phyloP scores from a whole-genome alignment of 2,329 filamentous ascomycete genomes.

The Exophiala aquamarina region DNA sequence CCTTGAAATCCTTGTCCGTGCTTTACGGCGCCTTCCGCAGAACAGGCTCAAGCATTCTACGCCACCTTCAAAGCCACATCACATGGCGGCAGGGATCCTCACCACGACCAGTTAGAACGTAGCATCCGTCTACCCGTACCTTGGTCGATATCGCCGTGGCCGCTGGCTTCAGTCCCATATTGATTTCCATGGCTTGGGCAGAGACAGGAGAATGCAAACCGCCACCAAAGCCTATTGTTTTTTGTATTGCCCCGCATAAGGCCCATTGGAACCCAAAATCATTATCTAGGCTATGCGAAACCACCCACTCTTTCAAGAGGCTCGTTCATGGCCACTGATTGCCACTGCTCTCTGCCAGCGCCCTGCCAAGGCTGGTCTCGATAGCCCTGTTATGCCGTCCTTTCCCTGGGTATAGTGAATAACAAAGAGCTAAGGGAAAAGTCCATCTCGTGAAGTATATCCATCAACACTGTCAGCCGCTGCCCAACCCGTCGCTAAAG shows the following conservation, averaged over 20 bases:
- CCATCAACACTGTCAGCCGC: slow-evolving; percentile 13
- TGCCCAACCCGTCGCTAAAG: slow-evolving; percentile 12
- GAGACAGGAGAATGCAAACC: too few relatives aligned
- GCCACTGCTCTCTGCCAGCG: slow-evolving; percentile 12
- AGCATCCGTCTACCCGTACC: neutral
- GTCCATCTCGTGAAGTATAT: neutral
- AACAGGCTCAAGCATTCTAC: slow-evolving; percentile 20
- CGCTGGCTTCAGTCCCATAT: too few relatives aligned
- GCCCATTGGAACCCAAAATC: too few relatives aligned
- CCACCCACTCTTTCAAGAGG: too few relatives aligned
- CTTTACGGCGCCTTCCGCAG: slow-evolving; percentile 19
- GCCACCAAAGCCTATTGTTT: too few relatives aligned
- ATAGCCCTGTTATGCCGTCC: slow-evolving; percentile 13
- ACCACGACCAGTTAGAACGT: too few relatives aligned
- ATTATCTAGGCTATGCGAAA: too few relatives aligned
- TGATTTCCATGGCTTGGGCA: too few relatives aligned
- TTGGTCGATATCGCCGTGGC: too few relatives aligned
- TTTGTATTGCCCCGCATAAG: too few relatives aligned
- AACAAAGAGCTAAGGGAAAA: slow-evolving; percentile 11
- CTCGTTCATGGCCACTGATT: slow-evolving; percentile 15
- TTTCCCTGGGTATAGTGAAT: slow-evolving; percentile 22
- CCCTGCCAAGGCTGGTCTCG: slow-evolving; percentile 5
- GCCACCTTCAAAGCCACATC: slow-evolving; percentile 19
- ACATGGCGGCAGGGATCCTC: slow-evolving; percentile 20
- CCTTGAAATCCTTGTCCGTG: neutral